phyloP scores from a whole-genome alignment of 2,329 filamentous ascomycete genomes.

The Lasiodiplodia theobromae region DNA sequence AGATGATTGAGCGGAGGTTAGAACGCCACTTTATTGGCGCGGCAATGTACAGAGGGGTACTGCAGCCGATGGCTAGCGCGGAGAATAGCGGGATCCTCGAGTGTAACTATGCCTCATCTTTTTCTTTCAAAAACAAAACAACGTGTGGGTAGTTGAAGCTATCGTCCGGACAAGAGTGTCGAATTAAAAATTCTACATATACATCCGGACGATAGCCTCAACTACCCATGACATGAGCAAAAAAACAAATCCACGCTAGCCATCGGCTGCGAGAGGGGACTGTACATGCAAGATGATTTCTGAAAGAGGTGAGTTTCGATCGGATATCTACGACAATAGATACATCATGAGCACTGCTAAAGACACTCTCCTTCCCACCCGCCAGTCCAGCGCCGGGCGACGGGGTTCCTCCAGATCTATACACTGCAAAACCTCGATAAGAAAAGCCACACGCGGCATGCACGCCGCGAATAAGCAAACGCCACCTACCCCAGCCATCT shows the following conservation, averaged over 20 bases:
- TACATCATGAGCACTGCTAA: background rate
- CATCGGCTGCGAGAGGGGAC: background rate
- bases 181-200: no score
- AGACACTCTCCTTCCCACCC: background rate
- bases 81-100: no score
- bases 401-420: background rate
- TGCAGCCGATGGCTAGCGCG: background rate
- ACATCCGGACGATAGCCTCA: no score
- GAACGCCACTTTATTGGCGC: no score
- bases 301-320: constrained; percentile 15
- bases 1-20: background rate
- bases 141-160: no score
- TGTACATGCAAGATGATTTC: background rate
- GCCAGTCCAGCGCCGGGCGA: background rate
- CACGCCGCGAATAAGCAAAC: background rate
- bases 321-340: constrained; percentile 10
- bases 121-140: no score
- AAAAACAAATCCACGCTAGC: background rate
- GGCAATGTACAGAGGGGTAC: background rate
- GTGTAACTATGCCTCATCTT: no score
- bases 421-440: background rate
- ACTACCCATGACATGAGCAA: no score
- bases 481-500: background rate
- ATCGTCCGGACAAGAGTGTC: no score
- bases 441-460: background rate